A percentile compares a stretch with the other conserved stretches of the same genome.
These are phyloP conservation scores for Chalaropsis thielavioides DNA, from an alignment of 2,329 filamentous ascomycete genomes.

Conservation along the genomic window DNA sequence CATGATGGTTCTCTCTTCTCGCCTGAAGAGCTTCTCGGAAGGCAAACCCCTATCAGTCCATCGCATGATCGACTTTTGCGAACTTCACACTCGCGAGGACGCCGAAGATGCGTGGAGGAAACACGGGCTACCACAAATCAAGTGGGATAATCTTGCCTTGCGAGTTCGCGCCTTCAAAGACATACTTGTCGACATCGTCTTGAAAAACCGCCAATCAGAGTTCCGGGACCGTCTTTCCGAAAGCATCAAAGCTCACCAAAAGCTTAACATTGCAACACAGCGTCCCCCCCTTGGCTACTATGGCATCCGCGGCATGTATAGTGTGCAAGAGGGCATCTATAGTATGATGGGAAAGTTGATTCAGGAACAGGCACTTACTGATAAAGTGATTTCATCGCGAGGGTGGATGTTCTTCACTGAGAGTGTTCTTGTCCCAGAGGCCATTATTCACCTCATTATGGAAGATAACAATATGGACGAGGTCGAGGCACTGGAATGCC, in stretches of 20 bases:
- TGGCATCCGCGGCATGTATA: conserved; percentile 55
- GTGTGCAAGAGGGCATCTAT: conserved; percentile 58
- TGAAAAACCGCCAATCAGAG: conserved; percentile 40
- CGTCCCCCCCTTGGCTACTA: conserved; percentile 64
- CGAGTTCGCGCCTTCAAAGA: conserved; percentile 44
- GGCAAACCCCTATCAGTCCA: conserved; percentile 38
- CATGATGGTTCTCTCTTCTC: conserved; percentile 37
- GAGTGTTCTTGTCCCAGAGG: conserved; percentile 62
- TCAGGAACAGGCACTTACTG: conserved; percentile 46
- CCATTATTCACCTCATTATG: conserved; percentile 39
- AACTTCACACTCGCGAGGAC: conserved; percentile 41
- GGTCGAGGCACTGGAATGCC: conserved; percentile 36
- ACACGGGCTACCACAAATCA: conserved; percentile 53
- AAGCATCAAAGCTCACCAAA: conserved; percentile 41
- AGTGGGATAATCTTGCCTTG: conserved; percentile 48
- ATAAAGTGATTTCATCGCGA: conserved; percentile 50
- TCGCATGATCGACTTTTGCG: conserved; percentile 49
- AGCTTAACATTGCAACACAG: conserved; percentile 43
- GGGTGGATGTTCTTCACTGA: conserved; percentile 58
- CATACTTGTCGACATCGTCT: conserved; percentile 44
- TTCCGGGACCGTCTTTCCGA: conserved; percentile 44
- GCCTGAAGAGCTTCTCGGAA: conserved; percentile 39
- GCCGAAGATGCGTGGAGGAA: conserved; percentile 35
- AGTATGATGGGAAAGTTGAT: conserved; percentile 43
- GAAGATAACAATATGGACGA: conserved; percentile 38